Evolutionary conservation across 768 basidiomycete genomes (phyloP).

Genomic region (Tricholoma furcatifolium): DNA sequence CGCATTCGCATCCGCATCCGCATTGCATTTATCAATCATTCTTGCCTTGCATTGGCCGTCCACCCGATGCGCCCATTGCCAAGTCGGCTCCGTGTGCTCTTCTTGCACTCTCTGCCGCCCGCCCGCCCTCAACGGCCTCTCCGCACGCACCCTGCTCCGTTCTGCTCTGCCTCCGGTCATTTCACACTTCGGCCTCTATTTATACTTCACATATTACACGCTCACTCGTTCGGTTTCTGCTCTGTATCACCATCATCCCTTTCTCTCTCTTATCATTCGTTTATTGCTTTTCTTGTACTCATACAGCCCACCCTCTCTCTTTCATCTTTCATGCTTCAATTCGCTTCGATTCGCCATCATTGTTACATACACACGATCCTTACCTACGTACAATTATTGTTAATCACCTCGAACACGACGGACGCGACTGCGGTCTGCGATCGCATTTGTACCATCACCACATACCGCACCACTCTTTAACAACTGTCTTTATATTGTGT

Average conservation of each 20-base stretch:
- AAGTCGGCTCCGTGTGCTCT: too few species aligned
- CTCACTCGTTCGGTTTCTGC: background rate
- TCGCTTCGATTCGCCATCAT: too few species aligned
- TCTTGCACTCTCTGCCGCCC: background rate
- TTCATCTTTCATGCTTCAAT: background rate
- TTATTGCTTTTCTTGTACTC: background rate
- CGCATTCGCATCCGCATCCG: background rate
- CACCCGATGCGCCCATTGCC: too few species aligned
- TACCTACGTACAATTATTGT: background rate
- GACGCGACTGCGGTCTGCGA: constrained; percentile 5
- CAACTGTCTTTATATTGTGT: background rate
- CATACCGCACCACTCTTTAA: background rate
- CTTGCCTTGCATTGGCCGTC: too few species aligned
- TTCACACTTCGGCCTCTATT: background rate
- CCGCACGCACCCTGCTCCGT: background rate
- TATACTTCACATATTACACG: background rate
- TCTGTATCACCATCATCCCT: background rate
- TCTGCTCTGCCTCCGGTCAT: background rate
- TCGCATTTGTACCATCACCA: background rate
- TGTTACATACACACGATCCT: too few species aligned
- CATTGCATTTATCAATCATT: too few species aligned
- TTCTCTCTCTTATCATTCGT: background rate
- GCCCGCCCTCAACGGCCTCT: background rate
- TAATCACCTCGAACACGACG: background rate
- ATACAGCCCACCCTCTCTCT: background rate